Percentiles rank a stretch among this genome's conserved stretches.
phyloP scores from a whole-genome alignment of 139 green algal species.

The Volvox reticuliferus region DNA sequence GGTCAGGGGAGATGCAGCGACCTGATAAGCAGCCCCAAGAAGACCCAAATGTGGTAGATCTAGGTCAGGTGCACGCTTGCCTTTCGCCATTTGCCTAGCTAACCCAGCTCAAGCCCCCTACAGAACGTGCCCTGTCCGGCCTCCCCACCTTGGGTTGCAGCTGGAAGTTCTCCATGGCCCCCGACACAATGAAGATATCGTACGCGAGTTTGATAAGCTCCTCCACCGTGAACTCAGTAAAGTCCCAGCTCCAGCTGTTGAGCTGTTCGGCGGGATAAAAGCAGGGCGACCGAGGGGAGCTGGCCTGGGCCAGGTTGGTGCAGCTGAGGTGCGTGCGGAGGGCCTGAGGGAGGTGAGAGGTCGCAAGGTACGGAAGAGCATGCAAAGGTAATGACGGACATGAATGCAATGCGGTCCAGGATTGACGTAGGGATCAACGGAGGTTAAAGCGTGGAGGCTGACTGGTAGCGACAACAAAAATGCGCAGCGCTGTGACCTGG shows the following conservation, averaged over 20 bases:
- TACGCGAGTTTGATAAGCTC: slow-evolving; percentile 66
- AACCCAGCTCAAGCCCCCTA: too few species aligned
- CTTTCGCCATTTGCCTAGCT: too few species aligned
- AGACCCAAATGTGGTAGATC: too few species aligned
- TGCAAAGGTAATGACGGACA: too few species aligned
- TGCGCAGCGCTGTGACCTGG: too few species aligned
- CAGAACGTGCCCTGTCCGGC: background rate
- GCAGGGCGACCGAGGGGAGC: slow-evolving; percentile 1
- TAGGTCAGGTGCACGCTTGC: too few species aligned
- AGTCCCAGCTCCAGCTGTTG: slow-evolving; percentile 25
- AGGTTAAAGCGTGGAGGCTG: too few species aligned
- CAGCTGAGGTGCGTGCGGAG: slow-evolving; percentile 41
- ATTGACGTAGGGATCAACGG: too few species aligned
- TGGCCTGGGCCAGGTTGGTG: background rate
- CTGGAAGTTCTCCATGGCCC: slow-evolving; percentile 58
- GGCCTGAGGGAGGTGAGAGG: slow-evolving; percentile 1
- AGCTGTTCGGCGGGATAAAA: slow-evolving; percentile 22
- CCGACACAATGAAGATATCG: slow-evolving; percentile 71
- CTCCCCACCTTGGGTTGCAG: slow-evolving; percentile 51
- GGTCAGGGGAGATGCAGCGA: too few species aligned
- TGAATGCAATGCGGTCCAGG: too few species aligned
- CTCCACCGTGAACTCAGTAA: slow-evolving; percentile 16
- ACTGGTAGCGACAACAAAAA: too few species aligned
- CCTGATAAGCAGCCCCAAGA: too few species aligned
- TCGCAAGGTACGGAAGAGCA: background rate